These are phyloP conservation scores for Epichloe glyceriae DNA, from an alignment of 2,329 filamentous ascomycete species.

Conservation along the genomic window DNA sequence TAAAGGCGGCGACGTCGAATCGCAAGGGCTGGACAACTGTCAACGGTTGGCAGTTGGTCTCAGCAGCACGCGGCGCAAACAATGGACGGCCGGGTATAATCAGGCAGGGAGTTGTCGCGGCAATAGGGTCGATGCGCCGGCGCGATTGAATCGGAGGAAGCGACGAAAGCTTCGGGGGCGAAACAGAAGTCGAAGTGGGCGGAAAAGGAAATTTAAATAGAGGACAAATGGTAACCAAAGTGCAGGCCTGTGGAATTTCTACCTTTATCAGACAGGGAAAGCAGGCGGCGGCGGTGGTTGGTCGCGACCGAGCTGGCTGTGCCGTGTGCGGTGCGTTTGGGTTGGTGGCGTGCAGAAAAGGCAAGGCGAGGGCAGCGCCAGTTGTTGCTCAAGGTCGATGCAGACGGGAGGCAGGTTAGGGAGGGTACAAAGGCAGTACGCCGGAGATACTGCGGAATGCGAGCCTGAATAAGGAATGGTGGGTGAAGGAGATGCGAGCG, in stretches of 20 bases:
- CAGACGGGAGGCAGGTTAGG: not conserved
- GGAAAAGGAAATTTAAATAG: not conserved
- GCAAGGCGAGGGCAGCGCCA: not conserved
- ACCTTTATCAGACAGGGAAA: slow-evolving; percentile 1
- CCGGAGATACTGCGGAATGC: not conserved
- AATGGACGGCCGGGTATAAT: not conserved
- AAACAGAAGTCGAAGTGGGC: not conserved
- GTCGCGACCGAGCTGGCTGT: slow-evolving; percentile 6
- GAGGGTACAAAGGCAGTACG: slow-evolving; percentile 1
- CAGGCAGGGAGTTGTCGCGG: slow-evolving; percentile 1
- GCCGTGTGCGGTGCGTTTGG: slow-evolving; percentile 4
- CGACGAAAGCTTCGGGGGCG: not conserved
- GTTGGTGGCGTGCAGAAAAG: not conserved
- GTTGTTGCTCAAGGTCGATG: not conserved
- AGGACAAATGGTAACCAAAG: not conserved
- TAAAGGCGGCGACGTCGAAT: not conserved
- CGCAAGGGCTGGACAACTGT: not conserved
- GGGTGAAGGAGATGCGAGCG: not conserved
- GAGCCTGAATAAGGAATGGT: not conserved
- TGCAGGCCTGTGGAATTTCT: not conserved
- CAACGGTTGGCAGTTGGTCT: slow-evolving; percentile 1
- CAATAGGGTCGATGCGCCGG: slow-evolving; percentile 3
- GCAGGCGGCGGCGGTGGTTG: slow-evolving; percentile 5
- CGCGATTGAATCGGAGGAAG: not conserved
- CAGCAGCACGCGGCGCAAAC: slow-evolving; percentile 1